Base-by-base conservation (phyloP, 1,284 basidiomycete genomes). In the Golubevia sp. region DNA sequence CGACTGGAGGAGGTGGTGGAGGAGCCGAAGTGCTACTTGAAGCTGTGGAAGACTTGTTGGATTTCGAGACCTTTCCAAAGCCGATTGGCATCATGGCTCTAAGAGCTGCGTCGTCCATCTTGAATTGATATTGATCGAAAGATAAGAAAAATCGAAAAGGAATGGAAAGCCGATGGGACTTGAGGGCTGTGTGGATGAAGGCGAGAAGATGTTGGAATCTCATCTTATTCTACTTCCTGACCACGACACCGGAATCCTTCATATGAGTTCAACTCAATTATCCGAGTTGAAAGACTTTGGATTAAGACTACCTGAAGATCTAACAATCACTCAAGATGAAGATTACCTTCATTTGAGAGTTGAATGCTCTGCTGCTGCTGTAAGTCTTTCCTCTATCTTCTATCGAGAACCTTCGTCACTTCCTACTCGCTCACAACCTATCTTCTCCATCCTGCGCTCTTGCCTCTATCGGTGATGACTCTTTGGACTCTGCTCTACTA, bases 41-140 rank as follows among this genome's bases (percentile, higher is more conserved):
- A 13, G 23, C 18, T 21, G 49, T 20, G 4, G 4, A 18, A 44
- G 21, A 55, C 21, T 2, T 25, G 48, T 59, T 64, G 1, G 51
- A 56, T 20, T 25, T 58, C n/a, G 55, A 13, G 18, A 54, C 56
- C 66, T 63, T 68, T 48, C 78, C 78, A 26, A 81, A 81, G 23
- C 70, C 65, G 49, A 59, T 65, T 2, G 77, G 73, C 75, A 82
- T 75, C 75, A 82, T 77, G 0, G 79, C 75, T 21, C 78, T 61
- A 26, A 82, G 55, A 7, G 79, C 74, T 15, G 64, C 72, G 55
- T 82, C 79, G 62, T 82, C 79, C 78, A 81, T 81, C 48, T 8
- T 69, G 50, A 18, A 30, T 27, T 51, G 55, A 27, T 50, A 20
- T 20, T 55, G n/a, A 51, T n/a, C 44, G 5, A 44, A 59, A 50